Percentiles rank a stretch among this genome's conserved stretches.
Evolutionary conservation across 2,329 filamentous ascomycete species (phyloP).

Genomic region (Albifimbria verrucaria): DNA sequence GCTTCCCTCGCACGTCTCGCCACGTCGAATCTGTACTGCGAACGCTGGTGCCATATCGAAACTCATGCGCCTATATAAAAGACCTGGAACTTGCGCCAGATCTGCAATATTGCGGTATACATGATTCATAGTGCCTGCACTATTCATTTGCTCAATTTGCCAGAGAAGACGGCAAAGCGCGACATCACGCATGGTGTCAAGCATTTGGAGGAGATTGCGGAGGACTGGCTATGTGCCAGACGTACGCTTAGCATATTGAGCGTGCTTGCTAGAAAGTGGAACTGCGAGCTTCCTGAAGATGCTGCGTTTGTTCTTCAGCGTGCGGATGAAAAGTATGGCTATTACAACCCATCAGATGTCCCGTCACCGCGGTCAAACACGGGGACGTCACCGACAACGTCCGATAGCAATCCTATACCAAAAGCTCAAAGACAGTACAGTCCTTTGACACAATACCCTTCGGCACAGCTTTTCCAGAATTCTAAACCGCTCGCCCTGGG

Average conservation of each 20-base stretch:
- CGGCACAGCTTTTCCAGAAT: slow-evolving; percentile 17
- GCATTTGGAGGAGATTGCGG: slow-evolving; percentile 91
- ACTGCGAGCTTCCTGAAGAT: slow-evolving; percentile 80
- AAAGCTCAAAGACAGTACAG: slow-evolving; percentile 27
- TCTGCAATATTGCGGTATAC: slow-evolving; percentile 95
- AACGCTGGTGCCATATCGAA: slow-evolving; percentile 90
- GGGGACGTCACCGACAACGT: slow-evolving; percentile 23
- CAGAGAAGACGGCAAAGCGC: slow-evolving; percentile 83
- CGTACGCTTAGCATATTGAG: slow-evolving; percentile 82
- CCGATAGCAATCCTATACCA: slow-evolving; percentile 21
- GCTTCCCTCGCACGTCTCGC: slow-evolving; percentile 81
- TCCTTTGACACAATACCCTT: slow-evolving; percentile 29
- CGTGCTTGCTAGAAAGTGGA: slow-evolving; percentile 85
- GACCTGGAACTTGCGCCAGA: slow-evolving; percentile 84
- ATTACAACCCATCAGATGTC: slow-evolving; percentile 60
- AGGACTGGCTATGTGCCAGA: slow-evolving; percentile 88
- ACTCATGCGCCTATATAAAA: slow-evolving; percentile 93
- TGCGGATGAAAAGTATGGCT: slow-evolving; percentile 76
- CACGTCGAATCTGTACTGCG: slow-evolving; percentile 84
- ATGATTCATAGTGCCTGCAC: slow-evolving; percentile 93
- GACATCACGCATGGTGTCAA: slow-evolving; percentile 90
- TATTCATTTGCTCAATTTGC: slow-evolving; percentile 88
- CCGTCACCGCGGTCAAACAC: slow-evolving; percentile 47
- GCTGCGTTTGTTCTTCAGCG: slow-evolving; percentile 72
- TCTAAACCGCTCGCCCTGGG: background rate